phyloP scores from a whole-genome alignment of 768 basidiomycete species.

The Lyophyllum semitale region DNA sequence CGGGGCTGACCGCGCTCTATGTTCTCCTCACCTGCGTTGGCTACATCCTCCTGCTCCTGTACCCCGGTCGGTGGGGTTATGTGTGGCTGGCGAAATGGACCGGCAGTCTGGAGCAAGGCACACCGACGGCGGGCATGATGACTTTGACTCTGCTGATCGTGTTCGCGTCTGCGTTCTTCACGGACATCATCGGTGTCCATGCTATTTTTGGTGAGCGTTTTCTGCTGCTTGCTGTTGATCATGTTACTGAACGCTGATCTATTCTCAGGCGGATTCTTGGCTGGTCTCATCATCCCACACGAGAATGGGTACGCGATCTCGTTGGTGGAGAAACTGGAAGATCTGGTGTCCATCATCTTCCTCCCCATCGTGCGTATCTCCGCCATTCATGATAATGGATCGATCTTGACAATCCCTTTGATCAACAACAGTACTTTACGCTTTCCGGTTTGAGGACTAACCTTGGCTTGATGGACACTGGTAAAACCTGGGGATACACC shows the following conservation, averaged over 20 bases:
- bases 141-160: conserved; percentile 75
- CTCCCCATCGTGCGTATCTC: conserved; percentile 64
- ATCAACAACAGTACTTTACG: conserved; percentile 69
- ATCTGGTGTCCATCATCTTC: conserved; percentile 76
- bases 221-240: neutral
- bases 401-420: conserved; percentile 5
- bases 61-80: conserved; percentile 65
- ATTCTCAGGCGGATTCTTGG: conserved; percentile 71
- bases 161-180: conserved; percentile 78
- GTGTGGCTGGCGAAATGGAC: conserved; percentile 66
- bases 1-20: conserved; percentile 76
- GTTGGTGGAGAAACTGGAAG: conserved; percentile 84
- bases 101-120: conserved; percentile 71
- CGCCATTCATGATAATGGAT: neutral
- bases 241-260: conserved; percentile 2
- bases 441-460: conserved; percentile 82
- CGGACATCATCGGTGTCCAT: conserved; percentile 82
- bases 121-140: conserved; percentile 79
- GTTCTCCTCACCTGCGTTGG: conserved; percentile 71
- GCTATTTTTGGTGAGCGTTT: conserved; percentile 56
- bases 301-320: conserved; percentile 81
- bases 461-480: conserved; percentile 73
- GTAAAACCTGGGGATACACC: conserved; percentile 81
- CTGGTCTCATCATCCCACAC: conserved; percentile 81
- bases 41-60: conserved; percentile 66